phyloP scores from a whole-genome alignment of 805 yeast genomes.

The Brettanomyces sp. region DNA sequence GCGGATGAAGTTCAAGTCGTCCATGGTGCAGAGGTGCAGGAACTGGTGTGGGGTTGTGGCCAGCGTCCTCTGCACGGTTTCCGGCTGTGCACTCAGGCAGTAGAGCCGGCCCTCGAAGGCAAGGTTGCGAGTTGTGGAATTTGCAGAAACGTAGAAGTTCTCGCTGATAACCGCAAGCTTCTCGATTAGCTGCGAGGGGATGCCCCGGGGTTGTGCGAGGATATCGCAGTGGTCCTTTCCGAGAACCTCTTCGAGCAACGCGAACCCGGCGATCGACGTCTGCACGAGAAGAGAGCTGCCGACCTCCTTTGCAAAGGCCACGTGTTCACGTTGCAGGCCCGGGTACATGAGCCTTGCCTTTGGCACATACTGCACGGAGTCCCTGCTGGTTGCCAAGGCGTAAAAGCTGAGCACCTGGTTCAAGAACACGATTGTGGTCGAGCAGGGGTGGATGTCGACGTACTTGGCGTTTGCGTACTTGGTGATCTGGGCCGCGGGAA shows the following conservation, averaged over 20 bases:
- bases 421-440: conserved; percentile 16
- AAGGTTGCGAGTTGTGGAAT: conserved; percentile 24
- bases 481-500: conserved; percentile 10
- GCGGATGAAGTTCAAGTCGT: conserved; percentile 32
- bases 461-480: conserved; percentile 12
- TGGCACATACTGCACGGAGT: conserved; percentile 21
- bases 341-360: conserved; percentile 27
- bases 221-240: conserved; percentile 16
- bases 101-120: conserved; percentile 27
- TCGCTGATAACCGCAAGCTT: conserved; percentile 36
- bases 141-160: conserved; percentile 29
- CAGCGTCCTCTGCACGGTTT: conserved; percentile 13
- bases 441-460: conserved; percentile 17
- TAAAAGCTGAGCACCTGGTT: conserved; percentile 31
- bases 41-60: conserved; percentile 30
- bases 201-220: conserved; percentile 15
- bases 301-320: conserved; percentile 18
- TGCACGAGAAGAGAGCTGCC: conserved; percentile 26
- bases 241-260: conserved; percentile 28
- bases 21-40: conserved; percentile 24
- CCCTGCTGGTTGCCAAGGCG: conserved; percentile 34
- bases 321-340: conserved; percentile 20
- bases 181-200: conserved; percentile 33
- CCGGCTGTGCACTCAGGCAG: conserved; percentile 13
- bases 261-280: conserved; percentile 30